Evolutionary conservation across 768 basidiomycete genomes (phyloP).

Genomic region (Trametes elegans): DNA sequence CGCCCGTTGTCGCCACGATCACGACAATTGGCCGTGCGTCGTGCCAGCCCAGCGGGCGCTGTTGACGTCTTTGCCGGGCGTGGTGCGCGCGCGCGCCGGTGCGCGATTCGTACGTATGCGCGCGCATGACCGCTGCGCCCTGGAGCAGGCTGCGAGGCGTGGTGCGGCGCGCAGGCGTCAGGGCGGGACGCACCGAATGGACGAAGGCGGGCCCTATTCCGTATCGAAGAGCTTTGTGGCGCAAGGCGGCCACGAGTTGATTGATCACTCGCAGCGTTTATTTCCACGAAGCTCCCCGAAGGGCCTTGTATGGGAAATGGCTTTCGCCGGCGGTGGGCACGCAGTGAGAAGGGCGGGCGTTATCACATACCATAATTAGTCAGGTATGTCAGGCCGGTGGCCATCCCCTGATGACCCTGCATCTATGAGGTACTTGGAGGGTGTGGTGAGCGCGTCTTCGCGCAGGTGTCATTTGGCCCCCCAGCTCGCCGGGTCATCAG

Average conservation of each 20-base stretch:
- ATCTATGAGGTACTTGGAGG: slow-evolving; percentile 18
- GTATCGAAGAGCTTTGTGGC: slow-evolving; percentile 20
- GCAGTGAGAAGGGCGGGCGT: slow-evolving; percentile 1
- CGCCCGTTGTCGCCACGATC: slow-evolving; percentile 5
- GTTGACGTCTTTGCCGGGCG: slow-evolving; percentile 5
- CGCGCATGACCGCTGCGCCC: slow-evolving; percentile 3
- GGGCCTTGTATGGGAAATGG: slow-evolving; percentile 10
- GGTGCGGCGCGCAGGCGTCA: not conserved
- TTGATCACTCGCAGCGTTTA: slow-evolving; percentile 14
- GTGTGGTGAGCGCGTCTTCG: slow-evolving; percentile 12
- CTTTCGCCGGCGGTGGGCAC: slow-evolving; percentile 12
- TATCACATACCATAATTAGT: slow-evolving; percentile 10
- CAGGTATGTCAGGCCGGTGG: slow-evolving; percentile 11
- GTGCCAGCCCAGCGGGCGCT: slow-evolving; percentile 1
- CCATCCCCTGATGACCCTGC: slow-evolving; percentile 21
- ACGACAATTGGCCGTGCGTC: not conserved
- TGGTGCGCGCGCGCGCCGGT: not conserved
- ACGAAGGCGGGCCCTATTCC: slow-evolving; percentile 2
- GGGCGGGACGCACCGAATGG: not conserved
- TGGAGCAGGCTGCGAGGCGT: not conserved
- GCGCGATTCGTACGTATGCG: not conserved
- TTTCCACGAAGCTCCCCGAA: slow-evolving; percentile 8
- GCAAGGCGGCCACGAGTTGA: slow-evolving; percentile 18
- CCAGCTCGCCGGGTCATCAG: slow-evolving; percentile 12
- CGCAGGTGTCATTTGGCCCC: slow-evolving; percentile 8